Base-by-base conservation (phyloP, 1,139 yeast genomes). In the Candida frijolesensis region DNA sequence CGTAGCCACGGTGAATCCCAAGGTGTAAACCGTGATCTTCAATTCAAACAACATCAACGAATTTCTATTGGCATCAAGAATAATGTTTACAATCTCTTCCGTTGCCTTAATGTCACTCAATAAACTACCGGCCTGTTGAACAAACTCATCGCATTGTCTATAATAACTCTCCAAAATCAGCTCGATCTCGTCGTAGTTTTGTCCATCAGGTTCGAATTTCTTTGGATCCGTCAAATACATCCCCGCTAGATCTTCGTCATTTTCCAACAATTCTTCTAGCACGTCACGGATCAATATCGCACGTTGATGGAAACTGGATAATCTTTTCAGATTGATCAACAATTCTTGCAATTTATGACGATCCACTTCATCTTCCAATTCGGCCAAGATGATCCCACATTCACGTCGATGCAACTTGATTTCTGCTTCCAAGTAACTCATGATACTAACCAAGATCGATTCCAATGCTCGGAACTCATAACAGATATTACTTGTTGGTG, bases 111-210 rank as follows among this genome's bases (percentile, higher is more conserved):
- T 94, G 67, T 94, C 96, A 56, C 85, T 82, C 34, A 89, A 83
- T 50, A 91, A 72, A 33, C 92, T 86, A 45, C 90, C 96, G 0
- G 96, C 87, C 51, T 90, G 91, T 65, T 94, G 99, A 2, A 94
- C 99, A 61, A 90, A 88, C 68, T 95, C 99, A 62, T 95, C 99
- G 66, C 96, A 89, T 61, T 94, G 98, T 54, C 90, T 89, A 69
- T 90, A 91, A 70, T 95, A 95, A 0, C 97, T 84, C 64, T 95
- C 99, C 39, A 95, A 70, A 51, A 95, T 79, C 88, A 94, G 84
- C 66, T 92, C 98, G 33, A 91, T 78, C 57, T 92, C 97, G 10
- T 84, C 85, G 51, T 83, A 83, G 63, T 83, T 84, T 53, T 64
- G 64, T 46, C 44, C 43, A 16, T 29, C 50, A 46, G 67, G 66